Evolutionary conservation across 768 basidiomycete genomes (phyloP), one percentile per base, ranked within the genome.

Genomic region (Agaricus blazei): DNA sequence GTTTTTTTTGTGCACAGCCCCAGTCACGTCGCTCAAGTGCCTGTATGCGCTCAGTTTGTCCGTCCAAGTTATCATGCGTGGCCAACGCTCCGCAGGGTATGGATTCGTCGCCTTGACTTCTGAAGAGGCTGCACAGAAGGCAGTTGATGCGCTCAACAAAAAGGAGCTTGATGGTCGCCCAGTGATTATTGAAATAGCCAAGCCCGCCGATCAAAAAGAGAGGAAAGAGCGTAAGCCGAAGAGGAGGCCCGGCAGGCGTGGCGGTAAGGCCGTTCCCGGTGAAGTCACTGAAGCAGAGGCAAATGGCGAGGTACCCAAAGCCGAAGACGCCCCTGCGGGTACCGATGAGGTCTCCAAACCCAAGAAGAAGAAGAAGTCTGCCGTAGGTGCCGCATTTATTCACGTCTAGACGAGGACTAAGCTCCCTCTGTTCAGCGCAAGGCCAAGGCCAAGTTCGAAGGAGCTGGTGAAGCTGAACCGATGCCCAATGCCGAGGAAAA

Each of bases 131-230:
- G 91, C 88, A 59, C 79, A 91, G 75, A 83, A 83, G 71, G 93
- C 93, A 58, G 89, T 93, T 70, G 85, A 91, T 59, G 71, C 76
- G 64, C 88, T 96, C 67, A 78, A 94, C 83, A 87, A 88, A 76
- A 80, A 84, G 70, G 88, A 93, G 74, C 88, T 96, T 72, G 88
- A 93, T 62, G 89, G 88, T 62, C 91, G 93, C 72, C 76, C 75
- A 70, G 85, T 96, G 68, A 88, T 93, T 74, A 80, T 95, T 74
- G 91, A 96, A 81, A 76, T 93, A 70, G 93, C 93, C 69, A 95
- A 93, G 78, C 93, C 92, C 59, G 78, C 85, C 57, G 90, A 90
- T 62, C 84, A 89, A 75, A 94, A 93, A 75, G 87, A 89, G 67
- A 87, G 78, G 72, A 90, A 80, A 74, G 87, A 89, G 73, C 88